phyloP scores from a whole-genome alignment of 306 rosid species.

The Prunus mume region DNA sequence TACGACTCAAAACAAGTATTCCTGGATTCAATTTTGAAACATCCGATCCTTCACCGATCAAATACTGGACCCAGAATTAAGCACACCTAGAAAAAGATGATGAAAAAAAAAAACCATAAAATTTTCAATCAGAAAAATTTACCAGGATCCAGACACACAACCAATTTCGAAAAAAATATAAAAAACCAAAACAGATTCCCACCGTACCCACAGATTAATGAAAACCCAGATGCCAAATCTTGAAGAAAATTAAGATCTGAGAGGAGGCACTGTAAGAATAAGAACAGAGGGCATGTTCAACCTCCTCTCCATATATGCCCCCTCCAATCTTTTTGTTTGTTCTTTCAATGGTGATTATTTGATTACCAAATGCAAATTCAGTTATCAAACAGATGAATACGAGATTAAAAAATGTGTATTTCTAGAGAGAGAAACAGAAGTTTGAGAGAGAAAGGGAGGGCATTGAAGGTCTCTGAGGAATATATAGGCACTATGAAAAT shows the following conservation, averaged over 20 bases:
- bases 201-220: slow-evolving; percentile 53
- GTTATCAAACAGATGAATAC: slow-evolving; percentile 52
- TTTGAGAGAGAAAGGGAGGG: slow-evolving; percentile 38
- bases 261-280: slow-evolving; percentile 60
- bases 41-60: slow-evolving; percentile 31
- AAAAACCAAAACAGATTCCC: slow-evolving; percentile 22
- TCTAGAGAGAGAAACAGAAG: slow-evolving; percentile 37
- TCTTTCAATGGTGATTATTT: slow-evolving; percentile 52
- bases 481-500: slow-evolving; percentile 51
- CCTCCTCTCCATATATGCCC: slow-evolving; percentile 53
- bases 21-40: slow-evolving; percentile 34
- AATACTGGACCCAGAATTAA: slow-evolving; percentile 35
- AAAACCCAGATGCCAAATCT: slow-evolving; percentile 63
- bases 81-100: slow-evolving; percentile 19
- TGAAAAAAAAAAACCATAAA: slow-evolving; percentile 10
- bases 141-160: slow-evolving; percentile 35
- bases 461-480: slow-evolving; percentile 42
- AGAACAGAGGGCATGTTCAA: slow-evolving; percentile 86
- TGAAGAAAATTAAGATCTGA: slow-evolving; percentile 78
- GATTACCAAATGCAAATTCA: slow-evolving; percentile 70
- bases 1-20: slow-evolving; percentile 14
- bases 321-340: slow-evolving; percentile 44
- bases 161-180: neutral
- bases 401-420: slow-evolving; percentile 28
- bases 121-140: slow-evolving; percentile 16